phyloP scores from a whole-genome alignment of 345 rosid genomes.

The Melaleuca quinquenervia region DNA sequence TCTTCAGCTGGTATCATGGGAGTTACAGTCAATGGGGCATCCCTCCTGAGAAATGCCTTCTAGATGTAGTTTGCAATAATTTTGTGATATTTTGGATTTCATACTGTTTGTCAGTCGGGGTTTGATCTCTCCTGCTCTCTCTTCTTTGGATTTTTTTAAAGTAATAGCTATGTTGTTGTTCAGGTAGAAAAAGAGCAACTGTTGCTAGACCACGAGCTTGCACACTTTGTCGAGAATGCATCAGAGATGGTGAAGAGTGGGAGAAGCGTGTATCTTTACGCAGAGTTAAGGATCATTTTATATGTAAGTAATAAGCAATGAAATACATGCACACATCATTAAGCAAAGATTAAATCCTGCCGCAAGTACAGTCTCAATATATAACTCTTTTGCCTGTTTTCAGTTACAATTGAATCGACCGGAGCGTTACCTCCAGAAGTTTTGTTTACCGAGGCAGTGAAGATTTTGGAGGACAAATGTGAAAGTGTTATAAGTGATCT shows the following conservation, averaged over 20 bases:
- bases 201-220: slow-evolving; percentile 74
- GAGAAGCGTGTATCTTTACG: slow-evolving; percentile 45
- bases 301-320: slow-evolving; percentile 36
- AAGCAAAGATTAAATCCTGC: background rate
- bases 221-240: slow-evolving; percentile 83
- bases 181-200: slow-evolving; percentile 70
- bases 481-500: slow-evolving; percentile 59
- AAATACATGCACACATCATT: background rate
- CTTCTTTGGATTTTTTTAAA: background rate
- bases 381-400: background rate
- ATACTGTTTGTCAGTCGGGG: background rate
- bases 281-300: slow-evolving; percentile 76
- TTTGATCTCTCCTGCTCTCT: background rate
- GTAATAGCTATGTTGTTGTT: slow-evolving; percentile 3
- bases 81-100: background rate
- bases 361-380: background rate
- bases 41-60: background rate
- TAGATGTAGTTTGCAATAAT: background rate
- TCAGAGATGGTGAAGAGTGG: slow-evolving; percentile 53
- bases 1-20: background rate
- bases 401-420: slow-evolving; percentile 84
- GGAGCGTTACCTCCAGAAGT: slow-evolving; percentile 81
- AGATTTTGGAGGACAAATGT: slow-evolving; percentile 77
- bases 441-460: slow-evolving; percentile 83
- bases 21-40: background rate